Evolutionary conservation across 2,329 filamentous ascomycete species (phyloP).

Genomic region (Xylariales sp.): DNA sequence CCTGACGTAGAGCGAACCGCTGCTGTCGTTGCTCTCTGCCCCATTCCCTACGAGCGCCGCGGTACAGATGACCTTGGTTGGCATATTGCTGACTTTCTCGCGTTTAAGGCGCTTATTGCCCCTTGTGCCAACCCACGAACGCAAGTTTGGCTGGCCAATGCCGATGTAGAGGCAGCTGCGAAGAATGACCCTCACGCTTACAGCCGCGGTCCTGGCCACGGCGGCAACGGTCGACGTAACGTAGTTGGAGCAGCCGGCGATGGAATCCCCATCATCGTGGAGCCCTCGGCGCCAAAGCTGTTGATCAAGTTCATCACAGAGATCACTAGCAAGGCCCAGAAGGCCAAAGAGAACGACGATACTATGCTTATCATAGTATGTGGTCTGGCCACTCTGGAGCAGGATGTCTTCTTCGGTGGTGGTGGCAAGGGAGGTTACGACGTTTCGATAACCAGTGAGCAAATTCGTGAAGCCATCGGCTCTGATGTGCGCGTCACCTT

Average conservation of each 20-base stretch:
- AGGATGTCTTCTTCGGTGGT: slow-evolving; percentile 23
- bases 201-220: slow-evolving; percentile 16
- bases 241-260: slow-evolving; percentile 12
- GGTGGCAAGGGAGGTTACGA: slow-evolving; percentile 2
- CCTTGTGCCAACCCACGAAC: slow-evolving; percentile 12
- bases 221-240: slow-evolving; percentile 18
- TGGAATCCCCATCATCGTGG: slow-evolving; percentile 11
- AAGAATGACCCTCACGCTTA: slow-evolving; percentile 16
- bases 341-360: slow-evolving; percentile 8
- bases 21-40: slow-evolving; percentile 21
- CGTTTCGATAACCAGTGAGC: slow-evolving; percentile 12
- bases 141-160: slow-evolving; percentile 23
- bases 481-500: slow-evolving; percentile 14
- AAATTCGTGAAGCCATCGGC: slow-evolving; percentile 17
- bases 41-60: slow-evolving; percentile 19
- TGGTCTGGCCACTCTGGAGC: slow-evolving; percentile 22
- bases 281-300: slow-evolving; percentile 13
- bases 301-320: slow-evolving; percentile 15
- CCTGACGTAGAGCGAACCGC: slow-evolving; percentile 3
- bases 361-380: slow-evolving; percentile 23
- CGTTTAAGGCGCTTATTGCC: slow-evolving; percentile 23
- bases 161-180: slow-evolving; percentile 17
- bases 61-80: slow-evolving; percentile 22
- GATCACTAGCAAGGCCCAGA: slow-evolving; percentile 14
- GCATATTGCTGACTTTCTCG: slow-evolving; percentile 25